Evolutionary conservation across 164 flowering plant species (phyloP).

Genomic region (Saururus chinensis): DNA sequence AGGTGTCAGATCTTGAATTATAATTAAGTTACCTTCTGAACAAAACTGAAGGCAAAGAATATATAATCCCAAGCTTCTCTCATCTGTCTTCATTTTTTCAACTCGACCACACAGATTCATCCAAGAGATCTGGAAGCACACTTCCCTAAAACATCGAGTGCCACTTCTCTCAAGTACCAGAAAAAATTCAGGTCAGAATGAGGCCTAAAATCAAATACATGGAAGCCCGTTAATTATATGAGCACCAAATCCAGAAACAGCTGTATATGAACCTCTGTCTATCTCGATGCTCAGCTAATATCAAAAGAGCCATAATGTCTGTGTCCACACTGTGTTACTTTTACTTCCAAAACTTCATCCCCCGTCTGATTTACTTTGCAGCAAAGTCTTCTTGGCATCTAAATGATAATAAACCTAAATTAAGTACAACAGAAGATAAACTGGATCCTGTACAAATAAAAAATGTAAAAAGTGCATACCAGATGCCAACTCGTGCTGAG

Average conservation of each 20-base stretch:
- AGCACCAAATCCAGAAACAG: not conserved
- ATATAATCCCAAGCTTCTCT: constrained; percentile 7
- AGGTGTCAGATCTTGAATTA: constrained; percentile 14
- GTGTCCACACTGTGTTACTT: constrained; percentile 40
- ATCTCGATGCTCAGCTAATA: constrained; percentile 15
- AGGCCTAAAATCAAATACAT: not conserved
- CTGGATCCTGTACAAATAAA: not conserved
- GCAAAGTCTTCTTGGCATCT: constrained; percentile 49
- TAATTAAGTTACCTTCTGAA: constrained; percentile 22
- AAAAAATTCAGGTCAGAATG: not conserved
- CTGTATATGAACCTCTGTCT: constrained; percentile 11
- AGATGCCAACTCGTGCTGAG: constrained; percentile 41
- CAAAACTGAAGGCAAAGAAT: constrained; percentile 27
- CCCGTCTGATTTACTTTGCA: constrained; percentile 31
- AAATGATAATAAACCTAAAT: not conserved
- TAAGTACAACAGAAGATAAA: not conserved
- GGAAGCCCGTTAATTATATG: not conserved
- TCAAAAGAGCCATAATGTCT: constrained; percentile 19
- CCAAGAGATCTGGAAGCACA: not conserved
- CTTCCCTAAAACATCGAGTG: not conserved
- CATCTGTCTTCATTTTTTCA: constrained; percentile 12
- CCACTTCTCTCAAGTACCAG: not conserved
- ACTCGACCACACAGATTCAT: constrained; percentile 1
- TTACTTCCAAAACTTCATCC: constrained; percentile 23
- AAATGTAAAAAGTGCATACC: constrained; percentile 20